Conservation (phyloP, 2,329 filamentous ascomycete genomes). For the Xylariaceae sp. region DNA sequence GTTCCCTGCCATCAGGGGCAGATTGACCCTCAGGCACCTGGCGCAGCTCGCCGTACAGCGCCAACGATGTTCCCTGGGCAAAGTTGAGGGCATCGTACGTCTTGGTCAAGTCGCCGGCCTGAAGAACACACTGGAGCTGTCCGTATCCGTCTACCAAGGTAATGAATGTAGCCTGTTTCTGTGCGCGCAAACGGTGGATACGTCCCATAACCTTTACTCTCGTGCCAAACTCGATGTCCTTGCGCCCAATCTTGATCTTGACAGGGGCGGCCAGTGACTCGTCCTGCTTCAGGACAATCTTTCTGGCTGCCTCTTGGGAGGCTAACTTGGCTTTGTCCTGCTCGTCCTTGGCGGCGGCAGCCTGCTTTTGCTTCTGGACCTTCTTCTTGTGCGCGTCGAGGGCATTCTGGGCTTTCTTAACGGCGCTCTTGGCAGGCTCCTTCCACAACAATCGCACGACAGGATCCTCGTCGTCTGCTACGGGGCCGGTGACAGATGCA, state of each 20-base stretch:
- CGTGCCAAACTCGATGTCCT: constrained; percentile 58
- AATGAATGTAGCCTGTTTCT: constrained; percentile 83
- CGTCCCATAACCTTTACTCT: constrained; percentile 67
- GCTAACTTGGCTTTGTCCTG: constrained; percentile 66
- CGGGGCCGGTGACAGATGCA: constrained; percentile 60
- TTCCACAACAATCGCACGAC: constrained; percentile 69
- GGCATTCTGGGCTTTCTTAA: constrained; percentile 78
- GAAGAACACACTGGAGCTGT: constrained; percentile 78
- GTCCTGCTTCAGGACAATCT: constrained; percentile 68
- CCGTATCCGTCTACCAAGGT: constrained; percentile 62
- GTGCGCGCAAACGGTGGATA: constrained; percentile 74
- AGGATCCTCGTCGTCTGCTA: constrained; percentile 61
- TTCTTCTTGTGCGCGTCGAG: constrained; percentile 80
- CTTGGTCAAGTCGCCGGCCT: constrained; percentile 73
- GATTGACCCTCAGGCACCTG: constrained; percentile 73
- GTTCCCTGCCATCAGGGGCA: constrained; percentile 79
- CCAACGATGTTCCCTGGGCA: constrained; percentile 81
- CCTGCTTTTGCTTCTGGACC: constrained; percentile 70
- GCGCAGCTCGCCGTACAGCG: constrained; percentile 78
- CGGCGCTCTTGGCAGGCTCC: constrained; percentile 73
- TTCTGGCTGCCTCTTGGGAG: constrained; percentile 76
- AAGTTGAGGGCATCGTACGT: constrained; percentile 89
- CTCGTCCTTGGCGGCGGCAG: constrained; percentile 67
- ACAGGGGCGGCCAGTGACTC: constrained; percentile 69
- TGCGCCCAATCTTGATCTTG: constrained; percentile 72